Conservation (phyloP, 2,329 filamentous ascomycete species). For the Neonectria neomacrospora region DNA sequence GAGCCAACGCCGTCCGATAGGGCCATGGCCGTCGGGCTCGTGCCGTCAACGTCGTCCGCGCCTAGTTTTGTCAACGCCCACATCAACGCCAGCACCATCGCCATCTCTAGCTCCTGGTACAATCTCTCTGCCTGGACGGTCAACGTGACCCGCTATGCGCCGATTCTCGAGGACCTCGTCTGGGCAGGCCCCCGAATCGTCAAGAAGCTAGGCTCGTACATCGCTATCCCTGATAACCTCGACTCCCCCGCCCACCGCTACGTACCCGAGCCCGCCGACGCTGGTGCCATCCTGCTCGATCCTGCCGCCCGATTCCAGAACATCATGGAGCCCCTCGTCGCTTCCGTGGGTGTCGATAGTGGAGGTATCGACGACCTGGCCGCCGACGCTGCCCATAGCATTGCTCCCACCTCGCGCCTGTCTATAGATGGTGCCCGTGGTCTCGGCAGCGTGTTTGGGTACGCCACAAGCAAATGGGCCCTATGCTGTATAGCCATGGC, state of each 20-base stretch:
- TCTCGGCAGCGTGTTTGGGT: slow-evolving; percentile 87
- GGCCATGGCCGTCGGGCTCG: slow-evolving; percentile 42
- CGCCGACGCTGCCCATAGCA: slow-evolving; percentile 29
- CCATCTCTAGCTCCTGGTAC: slow-evolving; percentile 55
- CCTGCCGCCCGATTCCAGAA: slow-evolving; percentile 41
- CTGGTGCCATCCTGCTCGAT: slow-evolving; percentile 37
- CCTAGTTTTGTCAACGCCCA: slow-evolving; percentile 33
- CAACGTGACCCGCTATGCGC: slow-evolving; percentile 69
- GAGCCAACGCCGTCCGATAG: slow-evolving; percentile 9
- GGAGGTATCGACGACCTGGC: slow-evolving; percentile 27
- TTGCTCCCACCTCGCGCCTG: slow-evolving; percentile 55
- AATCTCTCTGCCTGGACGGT: slow-evolving; percentile 68
- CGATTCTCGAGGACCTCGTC: slow-evolving; percentile 75
- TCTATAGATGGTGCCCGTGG: slow-evolving; percentile 72
- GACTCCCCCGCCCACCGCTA: slow-evolving; percentile 60
- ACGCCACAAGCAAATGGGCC: slow-evolving; percentile 92
- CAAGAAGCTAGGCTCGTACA: slow-evolving; percentile 73
- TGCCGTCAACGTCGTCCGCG: slow-evolving; percentile 33
- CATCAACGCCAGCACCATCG: slow-evolving; percentile 24
- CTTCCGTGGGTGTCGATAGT: slow-evolving; percentile 19
- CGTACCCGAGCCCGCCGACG: slow-evolving; percentile 34
- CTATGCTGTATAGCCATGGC: slow-evolving; percentile 87
- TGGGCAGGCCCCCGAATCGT: slow-evolving; percentile 77
- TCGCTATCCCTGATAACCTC: slow-evolving; percentile 68
- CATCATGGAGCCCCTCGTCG: slow-evolving; percentile 45